Base-by-base conservation (phyloP, 768 basidiomycete species). In the Mycena galopus region DNA sequence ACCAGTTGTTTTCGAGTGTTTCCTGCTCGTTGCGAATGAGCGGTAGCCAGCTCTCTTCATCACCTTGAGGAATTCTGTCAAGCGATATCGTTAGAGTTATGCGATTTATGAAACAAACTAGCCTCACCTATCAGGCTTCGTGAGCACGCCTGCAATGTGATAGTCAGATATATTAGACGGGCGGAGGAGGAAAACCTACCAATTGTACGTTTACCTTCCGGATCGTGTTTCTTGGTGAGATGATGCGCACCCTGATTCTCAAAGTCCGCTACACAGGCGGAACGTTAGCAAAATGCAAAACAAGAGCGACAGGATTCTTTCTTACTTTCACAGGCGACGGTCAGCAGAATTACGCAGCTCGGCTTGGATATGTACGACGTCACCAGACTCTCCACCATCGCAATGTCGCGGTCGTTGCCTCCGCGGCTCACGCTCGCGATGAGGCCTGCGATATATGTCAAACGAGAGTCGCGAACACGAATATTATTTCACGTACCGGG, bases 241-340 rank as follows among this genome's bases (percentile, higher is more conserved):
- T 87, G 82, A 69, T 92, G 89, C 0, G 93, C 93, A 0, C 91
- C 91, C 78, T 95, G 93, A 51, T 93, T 95, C 74, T 94, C 92
- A 25, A 93, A 93, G 72, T 95, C 93, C 63, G 93, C 94, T 95
- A 65, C 12, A 23, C 4, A 55, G 16, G 53, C 27, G 27, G 65
- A 29, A 4, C n/a, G n/a, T 12, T 35, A 42, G 32, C 27, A 23
- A 25, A 17, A 51, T 32, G 56, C 35, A 23, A 44, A 53, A 29
- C 1, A 3, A 51, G 32, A 62, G 37, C 35, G 35, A 14, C 4
- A 29, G 70, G n/a, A n/a, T n/a, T n/a, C 33, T n/a, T 25, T 72
- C 87, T 67, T 68, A 92, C 92, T 91, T 79, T 92, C 91, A 73
- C 91, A 92, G 0, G 93, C 87, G 0, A 90, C 86, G 0, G 87